Evolutionary conservation across 2,329 filamentous ascomycete species (phyloP), one percentile per base, ranked within the genome.

Genomic region (Diplodia seriata): DNA sequence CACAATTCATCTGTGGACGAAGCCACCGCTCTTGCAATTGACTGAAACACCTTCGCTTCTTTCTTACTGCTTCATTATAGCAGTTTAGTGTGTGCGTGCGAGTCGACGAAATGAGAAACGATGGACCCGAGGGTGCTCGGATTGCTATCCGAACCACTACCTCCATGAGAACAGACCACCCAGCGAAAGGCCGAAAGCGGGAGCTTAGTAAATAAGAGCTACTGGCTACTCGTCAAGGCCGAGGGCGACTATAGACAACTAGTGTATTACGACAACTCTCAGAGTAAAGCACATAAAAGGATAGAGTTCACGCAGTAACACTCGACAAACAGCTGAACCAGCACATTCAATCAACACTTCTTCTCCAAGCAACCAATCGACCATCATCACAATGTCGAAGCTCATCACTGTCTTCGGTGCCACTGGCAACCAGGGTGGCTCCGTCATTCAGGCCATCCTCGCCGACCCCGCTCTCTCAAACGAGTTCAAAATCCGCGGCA

Each of bases 361-460:
- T 26, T 26, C 23, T 3, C 23, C 23, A 26, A 26, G 7, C 15
- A 15, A 43, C 40, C 3, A 18, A n/a, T 43, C 40, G 18, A 20
- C 26, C 54, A 2, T 4, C 31, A n/a, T 18, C 12, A 40, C 11
- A 11, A 61, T 61, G 56, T 61, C 65, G 67, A 85, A 83, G 71
- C 77, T 85, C 71, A 80, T 88, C 73, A 84, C 83, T 55, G 80
- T 89, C 14, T 85, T 89, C 71, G 86, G 86, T 40, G 84, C 86
- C 54, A 89, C 86, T n/a, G 86, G 87, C 68, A 83, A 51, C 68
- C 87, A 90, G 77, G 88, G 87, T 56, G 84, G 85, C 69, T 85
- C 85, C 7, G 81, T 89, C 61, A 71, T 74, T 31, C 76, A 80
- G 72, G 75, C 83, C 0, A 77, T 85, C 1, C 56, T 61, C 56